These are phyloP conservation scores for Phytophthora capsici DNA, from an alignment of 352 stramenopile species.

Conservation along the genomic window DNA sequence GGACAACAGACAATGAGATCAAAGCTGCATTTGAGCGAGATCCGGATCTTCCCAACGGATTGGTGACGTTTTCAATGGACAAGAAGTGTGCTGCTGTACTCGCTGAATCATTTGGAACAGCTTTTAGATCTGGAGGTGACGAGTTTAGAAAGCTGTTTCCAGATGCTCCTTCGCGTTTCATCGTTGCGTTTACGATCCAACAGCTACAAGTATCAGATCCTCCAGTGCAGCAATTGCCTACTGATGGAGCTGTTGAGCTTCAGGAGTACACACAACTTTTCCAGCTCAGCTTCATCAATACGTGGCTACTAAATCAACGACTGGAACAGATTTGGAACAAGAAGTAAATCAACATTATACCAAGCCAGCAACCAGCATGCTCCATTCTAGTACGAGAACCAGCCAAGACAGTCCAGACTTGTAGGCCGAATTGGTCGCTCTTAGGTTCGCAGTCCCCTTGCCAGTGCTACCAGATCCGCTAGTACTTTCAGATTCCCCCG, in stretches of 20 bases:
- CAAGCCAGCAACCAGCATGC: not conserved
- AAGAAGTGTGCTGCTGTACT: slow-evolving; percentile 17
- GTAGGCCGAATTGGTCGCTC: slow-evolving; percentile 15
- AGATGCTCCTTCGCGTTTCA: slow-evolving; percentile 22
- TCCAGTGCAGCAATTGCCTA: not conserved
- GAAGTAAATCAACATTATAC: not conserved
- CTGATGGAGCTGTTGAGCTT: slow-evolving; percentile 21
- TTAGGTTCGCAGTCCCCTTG: slow-evolving; percentile 19
- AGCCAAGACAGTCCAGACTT: not conserved
- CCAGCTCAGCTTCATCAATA: slow-evolving; percentile 35
- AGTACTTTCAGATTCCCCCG: not conserved
- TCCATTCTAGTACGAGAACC: not conserved
- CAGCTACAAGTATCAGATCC: slow-evolving; percentile 13
- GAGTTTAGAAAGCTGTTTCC: slow-evolving; percentile 23
- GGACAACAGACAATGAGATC: slow-evolving; percentile 19
- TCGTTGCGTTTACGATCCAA: slow-evolving; percentile 30
- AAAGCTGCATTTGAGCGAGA: slow-evolving; percentile 26
- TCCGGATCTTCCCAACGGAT: slow-evolving; percentile 10
- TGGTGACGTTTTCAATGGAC: slow-evolving; percentile 25
- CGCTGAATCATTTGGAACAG: slow-evolving; percentile 18
- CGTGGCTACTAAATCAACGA: slow-evolving; percentile 33
- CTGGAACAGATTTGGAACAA: slow-evolving; percentile 26
- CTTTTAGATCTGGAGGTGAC: slow-evolving; percentile 1
- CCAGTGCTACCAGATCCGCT: not conserved
- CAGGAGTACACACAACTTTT: slow-evolving; percentile 30